phyloP scores from a whole-genome alignment of 805 yeast species.

The Kurtzmaniella cleridarum region DNA sequence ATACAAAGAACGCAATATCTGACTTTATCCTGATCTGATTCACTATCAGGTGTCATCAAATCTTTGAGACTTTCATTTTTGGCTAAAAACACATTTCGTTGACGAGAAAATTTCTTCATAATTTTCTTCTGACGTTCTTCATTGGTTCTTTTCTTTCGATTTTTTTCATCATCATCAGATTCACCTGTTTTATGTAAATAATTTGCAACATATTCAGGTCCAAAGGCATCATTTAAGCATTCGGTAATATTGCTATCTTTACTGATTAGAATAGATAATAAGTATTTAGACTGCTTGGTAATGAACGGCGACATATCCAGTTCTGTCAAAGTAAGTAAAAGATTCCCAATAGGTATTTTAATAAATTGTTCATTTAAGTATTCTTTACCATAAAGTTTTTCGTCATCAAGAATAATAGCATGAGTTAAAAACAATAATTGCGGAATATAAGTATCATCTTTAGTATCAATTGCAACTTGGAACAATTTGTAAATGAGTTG shows the following conservation, averaged over 20 bases:
- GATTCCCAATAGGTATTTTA: slow-evolving; percentile 52
- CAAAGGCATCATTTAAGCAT: slow-evolving; percentile 51
- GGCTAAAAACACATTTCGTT: slow-evolving; percentile 39
- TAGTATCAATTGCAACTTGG: slow-evolving; percentile 44
- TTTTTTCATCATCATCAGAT: slow-evolving; percentile 47
- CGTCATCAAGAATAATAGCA: slow-evolving; percentile 54
- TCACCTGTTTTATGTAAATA: slow-evolving; percentile 38
- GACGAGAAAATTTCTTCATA: slow-evolving; percentile 56
- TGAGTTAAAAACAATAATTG: slow-evolving; percentile 65
- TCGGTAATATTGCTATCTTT: slow-evolving; percentile 48
- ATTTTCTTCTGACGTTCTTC: slow-evolving; percentile 58
- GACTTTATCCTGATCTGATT: slow-evolving; percentile 7
- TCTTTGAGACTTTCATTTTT: slow-evolving; percentile 25
- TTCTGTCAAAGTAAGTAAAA: slow-evolving; percentile 47
- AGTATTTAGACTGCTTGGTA: slow-evolving; percentile 49
- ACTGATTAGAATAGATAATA: slow-evolving; percentile 46
- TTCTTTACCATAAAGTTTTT: slow-evolving; percentile 31
- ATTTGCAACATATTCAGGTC: slow-evolving; percentile 44
- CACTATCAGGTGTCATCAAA: slow-evolving; percentile 1
- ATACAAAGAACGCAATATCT: slow-evolving; percentile 58
- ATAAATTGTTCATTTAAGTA: slow-evolving; percentile 42
- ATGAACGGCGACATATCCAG: slow-evolving; percentile 45
- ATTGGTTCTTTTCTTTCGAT: slow-evolving; percentile 52
- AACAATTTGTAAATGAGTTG: slow-evolving; percentile 55
- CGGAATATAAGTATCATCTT: slow-evolving; percentile 51